Evolutionary conservation across 352 stramenopile genomes (phyloP).

Genomic region (Blastocystis sp.): DNA sequence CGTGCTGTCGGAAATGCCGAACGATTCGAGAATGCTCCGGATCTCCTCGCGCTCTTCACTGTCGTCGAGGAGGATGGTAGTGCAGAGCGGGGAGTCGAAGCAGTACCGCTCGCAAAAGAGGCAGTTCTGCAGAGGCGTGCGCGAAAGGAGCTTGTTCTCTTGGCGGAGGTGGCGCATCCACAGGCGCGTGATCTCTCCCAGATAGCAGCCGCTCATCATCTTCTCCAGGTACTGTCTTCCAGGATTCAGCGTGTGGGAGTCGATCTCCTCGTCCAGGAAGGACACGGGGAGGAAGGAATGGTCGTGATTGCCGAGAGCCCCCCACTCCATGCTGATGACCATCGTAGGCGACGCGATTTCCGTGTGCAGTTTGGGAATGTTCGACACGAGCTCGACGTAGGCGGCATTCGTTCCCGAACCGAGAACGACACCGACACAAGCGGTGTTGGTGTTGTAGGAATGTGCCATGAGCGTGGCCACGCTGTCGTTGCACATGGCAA

Average conservation of each 20-base stretch:
- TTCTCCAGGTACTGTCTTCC: constrained; percentile 73
- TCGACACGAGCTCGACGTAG: constrained; percentile 71
- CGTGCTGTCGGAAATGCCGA: constrained; percentile 24
- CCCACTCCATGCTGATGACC: constrained; percentile 74
- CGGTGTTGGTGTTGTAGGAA: constrained; percentile 60
- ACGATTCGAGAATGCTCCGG: constrained; percentile 36
- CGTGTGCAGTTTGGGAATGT: constrained; percentile 71
- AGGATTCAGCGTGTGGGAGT: constrained; percentile 69
- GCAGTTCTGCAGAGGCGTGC: not conserved
- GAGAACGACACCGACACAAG: constrained; percentile 72
- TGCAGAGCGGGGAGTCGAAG: constrained; percentile 36
- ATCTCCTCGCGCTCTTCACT: constrained; percentile 8
- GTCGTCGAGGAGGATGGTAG: constrained; percentile 55
- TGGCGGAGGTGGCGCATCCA: constrained; percentile 66
- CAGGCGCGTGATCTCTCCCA: constrained; percentile 71
- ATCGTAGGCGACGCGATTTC: constrained; percentile 61
- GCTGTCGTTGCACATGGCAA: constrained; percentile 73
- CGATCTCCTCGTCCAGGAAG: constrained; percentile 70
- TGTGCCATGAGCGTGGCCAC: constrained; percentile 72
- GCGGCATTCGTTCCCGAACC: constrained; percentile 73
- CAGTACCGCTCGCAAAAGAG: constrained; percentile 32
- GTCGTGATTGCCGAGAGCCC: constrained; percentile 70
- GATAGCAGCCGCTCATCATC: constrained; percentile 73
- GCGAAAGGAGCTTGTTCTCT: constrained; percentile 36
- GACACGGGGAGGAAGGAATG: constrained; percentile 58